Conservation (phyloP, 257 asterid species). For the Dorcoceras hygrometricum region DNA sequence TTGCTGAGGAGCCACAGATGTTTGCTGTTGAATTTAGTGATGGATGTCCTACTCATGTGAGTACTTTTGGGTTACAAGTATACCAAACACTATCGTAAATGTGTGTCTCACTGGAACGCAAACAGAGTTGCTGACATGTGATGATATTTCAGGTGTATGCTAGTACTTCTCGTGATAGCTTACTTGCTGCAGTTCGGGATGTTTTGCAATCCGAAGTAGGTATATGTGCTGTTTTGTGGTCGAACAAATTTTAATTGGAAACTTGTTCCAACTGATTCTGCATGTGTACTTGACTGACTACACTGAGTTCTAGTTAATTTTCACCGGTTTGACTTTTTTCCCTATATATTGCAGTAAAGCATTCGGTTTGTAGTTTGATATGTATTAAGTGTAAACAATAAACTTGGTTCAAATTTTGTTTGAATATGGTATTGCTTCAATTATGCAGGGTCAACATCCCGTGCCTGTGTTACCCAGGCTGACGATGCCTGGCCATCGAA, state of each 20-base stretch:
- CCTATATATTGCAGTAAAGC: not conserved
- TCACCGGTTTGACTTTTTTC: not conserved
- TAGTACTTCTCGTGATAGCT: constrained; percentile 95
- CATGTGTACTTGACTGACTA: constrained; percentile 15
- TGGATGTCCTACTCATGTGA: constrained; percentile 95
- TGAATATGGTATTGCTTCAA: constrained; percentile 28
- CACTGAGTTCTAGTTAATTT: not conserved
- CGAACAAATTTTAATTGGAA: constrained; percentile 23
- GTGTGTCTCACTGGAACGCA: constrained; percentile 1
- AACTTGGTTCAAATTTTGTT: constrained; percentile 13
- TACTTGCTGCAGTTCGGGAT: constrained; percentile 95
- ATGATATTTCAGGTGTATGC: constrained; percentile 84
- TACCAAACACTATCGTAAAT: constrained; percentile 17
- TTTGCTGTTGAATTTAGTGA: constrained; percentile 95
- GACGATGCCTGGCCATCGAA: constrained; percentile 98
- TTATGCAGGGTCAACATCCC: constrained; percentile 86
- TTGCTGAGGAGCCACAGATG: constrained; percentile 99
- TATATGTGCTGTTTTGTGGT: constrained; percentile 40
- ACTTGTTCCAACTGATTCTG: constrained; percentile 18
- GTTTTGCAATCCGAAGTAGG: constrained; percentile 94
- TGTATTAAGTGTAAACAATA: constrained; percentile 18
- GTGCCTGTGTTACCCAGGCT: constrained; percentile 89
- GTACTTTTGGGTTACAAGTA: constrained; percentile 31
- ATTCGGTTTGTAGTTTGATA: constrained; percentile 10
- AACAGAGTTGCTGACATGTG: constrained; percentile 23